Evolutionary conservation across 2,329 filamentous ascomycete species (phyloP).

Genomic region (Alternaria sp.): DNA sequence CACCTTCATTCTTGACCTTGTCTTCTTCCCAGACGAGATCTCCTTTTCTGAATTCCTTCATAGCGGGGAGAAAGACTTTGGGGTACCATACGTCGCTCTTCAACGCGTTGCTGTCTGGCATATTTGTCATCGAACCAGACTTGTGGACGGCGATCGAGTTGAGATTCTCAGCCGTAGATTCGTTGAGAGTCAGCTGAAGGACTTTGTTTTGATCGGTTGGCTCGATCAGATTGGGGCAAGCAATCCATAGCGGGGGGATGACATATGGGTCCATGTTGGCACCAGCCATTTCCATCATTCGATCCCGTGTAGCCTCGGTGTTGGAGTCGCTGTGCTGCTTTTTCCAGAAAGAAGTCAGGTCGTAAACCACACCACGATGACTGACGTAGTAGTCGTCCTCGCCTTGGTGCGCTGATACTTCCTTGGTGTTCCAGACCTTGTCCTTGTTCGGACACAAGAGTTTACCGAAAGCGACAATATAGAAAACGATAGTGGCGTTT

Average conservation of each 20-base stretch:
- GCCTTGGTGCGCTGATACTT: constrained; percentile 76
- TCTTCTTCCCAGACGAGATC: constrained; percentile 75
- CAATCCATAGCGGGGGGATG: constrained; percentile 74
- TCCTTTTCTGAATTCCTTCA: constrained; percentile 87
- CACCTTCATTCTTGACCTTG: constrained; percentile 70
- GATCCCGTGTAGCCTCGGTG: constrained; percentile 65
- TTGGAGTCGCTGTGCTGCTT: constrained; percentile 79
- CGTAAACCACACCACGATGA: constrained; percentile 88
- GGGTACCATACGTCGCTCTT: constrained; percentile 78
- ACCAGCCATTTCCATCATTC: constrained; percentile 83
- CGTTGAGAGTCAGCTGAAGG: constrained; percentile 69
- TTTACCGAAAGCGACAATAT: constrained; percentile 85
- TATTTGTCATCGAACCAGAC: constrained; percentile 69
- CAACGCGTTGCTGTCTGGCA: constrained; percentile 64
- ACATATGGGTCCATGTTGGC: constrained; percentile 86
- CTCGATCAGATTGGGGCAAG: constrained; percentile 77
- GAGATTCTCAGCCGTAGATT: constrained; percentile 57
- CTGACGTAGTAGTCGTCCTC: constrained; percentile 84
- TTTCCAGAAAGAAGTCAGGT: constrained; percentile 88
- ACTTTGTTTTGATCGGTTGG: constrained; percentile 53
- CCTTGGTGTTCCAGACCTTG: constrained; percentile 80
- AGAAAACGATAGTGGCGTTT: constrained; percentile 86
- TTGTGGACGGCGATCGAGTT: constrained; percentile 69
- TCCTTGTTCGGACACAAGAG: constrained; percentile 89
- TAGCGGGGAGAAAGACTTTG: constrained; percentile 75